Base-by-base conservation (phyloP, 306 rosid species). In the Gleditsia sinensis region DNA sequence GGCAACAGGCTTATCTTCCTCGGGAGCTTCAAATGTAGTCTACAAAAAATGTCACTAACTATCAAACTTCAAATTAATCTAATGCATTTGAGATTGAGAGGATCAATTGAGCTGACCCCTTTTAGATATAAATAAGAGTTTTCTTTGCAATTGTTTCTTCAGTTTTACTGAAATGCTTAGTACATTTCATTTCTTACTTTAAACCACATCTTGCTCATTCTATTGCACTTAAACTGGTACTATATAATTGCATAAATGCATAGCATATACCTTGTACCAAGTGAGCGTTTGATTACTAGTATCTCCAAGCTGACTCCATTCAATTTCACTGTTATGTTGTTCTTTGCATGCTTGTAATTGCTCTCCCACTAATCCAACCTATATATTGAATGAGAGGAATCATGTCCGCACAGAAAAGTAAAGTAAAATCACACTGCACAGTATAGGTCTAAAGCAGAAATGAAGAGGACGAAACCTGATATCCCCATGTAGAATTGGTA, bases 331-430 rank as follows among this genome's bases (percentile, higher is more conserved):
- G 56, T 49, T 36, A 32, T 79, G 81, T 83, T 82, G 61, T 67
- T 78, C 88, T 39, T 34, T 83, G 61, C 75, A 83, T 61, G 80
- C 82, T 71, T 86, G 74, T 28, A 86, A 63, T 48, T 80, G 63
- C 63, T 88, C 90, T 68, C 96, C 96, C 12, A 61, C 27, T 28
- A 91, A 75, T 68, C 90, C 96, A 56, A 86, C 89, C 96, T 87
- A 32, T 19, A 28, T 42, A 13, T 42, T 42, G 13, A 19, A 20
- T 36, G n/a, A n/a, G n/a, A n/a, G n/a, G n/a, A n/a, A n/a, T n/a
- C n/a, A n/a, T n/a, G n/a, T n/a, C n/a, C n/a, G n/a, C n/a, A n/a
- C 67, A 61, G 27, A 61, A 61, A 9, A 61, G 25, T n/a, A n/a
- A n/a, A n/a, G n/a, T n/a, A 23, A 36, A 19, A 61, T 36, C 30